Percentiles rank a stretch among this genome's conserved stretches.
Conservation (phyloP, 805 yeast species). For the Candida xyloterini region DNA sequence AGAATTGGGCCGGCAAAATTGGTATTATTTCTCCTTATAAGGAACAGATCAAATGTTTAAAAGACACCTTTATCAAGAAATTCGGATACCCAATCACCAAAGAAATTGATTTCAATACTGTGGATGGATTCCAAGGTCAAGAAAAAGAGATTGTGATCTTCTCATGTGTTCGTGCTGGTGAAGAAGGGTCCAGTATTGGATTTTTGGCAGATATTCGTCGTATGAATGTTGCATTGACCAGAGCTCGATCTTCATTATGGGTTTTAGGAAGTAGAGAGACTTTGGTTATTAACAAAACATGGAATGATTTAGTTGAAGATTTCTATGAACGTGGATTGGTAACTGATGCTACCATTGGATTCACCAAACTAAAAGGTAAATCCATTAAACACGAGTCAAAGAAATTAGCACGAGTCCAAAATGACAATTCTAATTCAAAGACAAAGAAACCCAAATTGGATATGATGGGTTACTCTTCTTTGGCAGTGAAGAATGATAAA, state of each 20-base stretch:
- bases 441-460: slow-evolving; percentile 5
- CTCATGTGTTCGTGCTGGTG: slow-evolving; percentile 91
- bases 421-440: background rate
- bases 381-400: background rate
- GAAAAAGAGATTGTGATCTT: slow-evolving; percentile 91
- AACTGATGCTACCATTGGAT: slow-evolving; percentile 25
- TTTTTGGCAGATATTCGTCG: slow-evolving; percentile 88
- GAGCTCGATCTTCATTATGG: slow-evolving; percentile 93
- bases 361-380: slow-evolving; percentile 17
- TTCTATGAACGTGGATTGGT: slow-evolving; percentile 49
- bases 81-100: slow-evolving; percentile 63
- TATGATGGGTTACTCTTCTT: slow-evolving; percentile 4
- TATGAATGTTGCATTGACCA: slow-evolving; percentile 95
- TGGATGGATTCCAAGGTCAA: slow-evolving; percentile 98
- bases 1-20: slow-evolving; percentile 64
- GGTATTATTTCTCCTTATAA: slow-evolving; percentile 95
- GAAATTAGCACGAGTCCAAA: background rate
- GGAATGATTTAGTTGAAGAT: slow-evolving; percentile 68
- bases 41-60: slow-evolving; percentile 69
- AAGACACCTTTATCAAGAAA: slow-evolving; percentile 50
- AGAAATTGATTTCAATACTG: slow-evolving; percentile 85
- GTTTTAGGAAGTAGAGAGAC: slow-evolving; percentile 78
- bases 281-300: slow-evolving; percentile 59
- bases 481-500: background rate
- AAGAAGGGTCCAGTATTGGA: slow-evolving; percentile 66